Evolutionary conservation across 2,329 filamentous ascomycete species (phyloP).

Genomic region (Malbranchea zuffiana): DNA sequence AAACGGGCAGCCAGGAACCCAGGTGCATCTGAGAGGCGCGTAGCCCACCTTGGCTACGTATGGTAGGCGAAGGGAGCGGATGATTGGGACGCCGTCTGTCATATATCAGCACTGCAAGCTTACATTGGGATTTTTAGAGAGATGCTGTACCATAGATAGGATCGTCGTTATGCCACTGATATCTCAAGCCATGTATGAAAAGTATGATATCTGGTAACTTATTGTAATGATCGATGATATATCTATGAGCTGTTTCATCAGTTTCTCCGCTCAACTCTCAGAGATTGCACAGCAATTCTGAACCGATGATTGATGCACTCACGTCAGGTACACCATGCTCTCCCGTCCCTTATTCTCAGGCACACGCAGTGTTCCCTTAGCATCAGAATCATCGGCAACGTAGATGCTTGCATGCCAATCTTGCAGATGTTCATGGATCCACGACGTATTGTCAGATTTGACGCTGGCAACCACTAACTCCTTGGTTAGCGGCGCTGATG

Average conservation of each 20-base stretch:
- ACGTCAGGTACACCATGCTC: constrained; percentile 37
- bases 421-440: constrained; percentile 30
- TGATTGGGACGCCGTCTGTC: constrained; percentile 39
- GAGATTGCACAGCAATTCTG: not conserved
- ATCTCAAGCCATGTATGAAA: constrained; percentile 33
- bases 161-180: constrained; percentile 43
- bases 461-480: constrained; percentile 32
- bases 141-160: constrained; percentile 35
- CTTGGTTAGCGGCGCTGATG: constrained; percentile 3
- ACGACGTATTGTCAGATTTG: constrained; percentile 30
- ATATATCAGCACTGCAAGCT: not conserved
- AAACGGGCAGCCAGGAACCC: constrained; percentile 42
- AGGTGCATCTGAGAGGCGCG: constrained; percentile 45
- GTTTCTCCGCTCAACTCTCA: not conserved
- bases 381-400: constrained; percentile 41
- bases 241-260: constrained; percentile 20
- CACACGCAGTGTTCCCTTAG: constrained; percentile 41
- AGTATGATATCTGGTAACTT: constrained; percentile 33
- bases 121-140: not conserved
- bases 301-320: constrained; percentile 5
- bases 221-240: constrained; percentile 36
- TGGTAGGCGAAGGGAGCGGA: constrained; percentile 40
- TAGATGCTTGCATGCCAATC: constrained; percentile 46
- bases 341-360: constrained; percentile 35
- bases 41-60: constrained; percentile 43